A percentile compares a stretch with the other conserved stretches of the same genome.
Conservation (phyloP, 768 basidiomycete genomes). For the Lepiota brunneoincarnata region DNA sequence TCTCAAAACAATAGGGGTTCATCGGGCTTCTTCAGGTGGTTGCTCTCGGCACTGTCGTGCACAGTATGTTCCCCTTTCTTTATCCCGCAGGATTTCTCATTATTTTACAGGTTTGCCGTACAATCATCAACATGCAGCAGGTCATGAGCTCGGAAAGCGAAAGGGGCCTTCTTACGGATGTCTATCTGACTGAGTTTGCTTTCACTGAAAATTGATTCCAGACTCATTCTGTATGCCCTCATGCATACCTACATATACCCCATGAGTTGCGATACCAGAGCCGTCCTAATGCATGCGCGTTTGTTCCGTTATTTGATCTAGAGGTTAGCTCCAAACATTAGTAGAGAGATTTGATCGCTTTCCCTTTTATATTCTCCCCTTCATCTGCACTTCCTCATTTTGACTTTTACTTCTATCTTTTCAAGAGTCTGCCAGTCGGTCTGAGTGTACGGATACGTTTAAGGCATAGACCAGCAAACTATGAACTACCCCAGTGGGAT, state of each 20-base stretch:
- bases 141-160: neutral
- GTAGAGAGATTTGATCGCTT: constrained; percentile 4
- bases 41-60: constrained; percentile 20
- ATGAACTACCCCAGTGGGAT: constrained; percentile 11
- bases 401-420: neutral
- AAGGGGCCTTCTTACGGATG: neutral
- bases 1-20: neutral
- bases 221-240: neutral
- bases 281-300: neutral
- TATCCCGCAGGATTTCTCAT: neutral
- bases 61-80: constrained; percentile 13
- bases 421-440: neutral
- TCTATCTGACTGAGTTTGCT: neutral
- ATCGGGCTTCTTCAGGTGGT: constrained; percentile 18
- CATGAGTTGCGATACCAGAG: neutral
- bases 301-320: constrained; percentile 7
- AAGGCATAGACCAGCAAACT: neutral
- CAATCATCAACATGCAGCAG: constrained; percentile 23
- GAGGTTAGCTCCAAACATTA: constrained; percentile 12
- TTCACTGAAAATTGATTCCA: neutral
- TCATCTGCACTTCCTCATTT: neutral
- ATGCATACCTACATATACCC: neutral
- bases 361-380: constrained; percentile 10
- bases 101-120: constrained; percentile 21
- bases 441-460: neutral